A percentile compares a stretch with the other conserved stretches of the same genome.
These are phyloP conservation scores for Trebouxia sp. DNA, from an alignment of 139 green algal species.

Conservation along the genomic window DNA sequence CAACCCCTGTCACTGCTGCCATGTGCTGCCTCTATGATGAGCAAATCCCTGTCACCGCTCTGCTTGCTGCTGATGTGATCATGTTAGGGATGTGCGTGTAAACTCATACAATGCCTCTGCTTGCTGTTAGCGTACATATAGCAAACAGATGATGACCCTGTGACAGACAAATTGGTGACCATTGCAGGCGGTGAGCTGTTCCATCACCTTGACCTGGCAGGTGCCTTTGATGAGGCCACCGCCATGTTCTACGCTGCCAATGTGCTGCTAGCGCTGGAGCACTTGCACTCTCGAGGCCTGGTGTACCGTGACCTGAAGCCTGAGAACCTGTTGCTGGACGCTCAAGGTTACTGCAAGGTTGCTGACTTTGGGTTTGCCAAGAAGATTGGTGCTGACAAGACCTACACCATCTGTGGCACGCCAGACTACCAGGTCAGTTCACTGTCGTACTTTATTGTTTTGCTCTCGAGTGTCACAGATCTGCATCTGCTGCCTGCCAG, in stretches of 20 bases:
- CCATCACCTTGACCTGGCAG: constrained; percentile 70
- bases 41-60: too few relatives aligned
- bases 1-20: too few relatives aligned
- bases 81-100: neutral
- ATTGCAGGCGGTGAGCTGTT: constrained; percentile 76
- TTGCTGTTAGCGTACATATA: neutral
- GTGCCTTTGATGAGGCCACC: constrained; percentile 57
- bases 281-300: constrained; percentile 70
- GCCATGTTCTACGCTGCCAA: constrained; percentile 78
- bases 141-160: neutral
- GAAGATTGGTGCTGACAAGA: constrained; percentile 65
- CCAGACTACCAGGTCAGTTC: constrained; percentile 75
- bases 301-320: constrained; percentile 84
- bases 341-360: constrained; percentile 80
- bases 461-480: neutral
- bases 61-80: neutral
- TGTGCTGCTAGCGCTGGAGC: constrained; percentile 72
- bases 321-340: constrained; percentile 85
- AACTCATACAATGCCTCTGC: neutral
- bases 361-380: constrained; percentile 87
- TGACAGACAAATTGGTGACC: constrained; percentile 12
- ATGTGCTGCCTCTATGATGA: too few relatives aligned
- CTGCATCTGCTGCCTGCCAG: neutral
- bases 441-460: neutral
- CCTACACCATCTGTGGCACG: constrained; percentile 87